Percentiles rank a stretch among this genome's conserved stretches.
These are phyloP conservation scores for Teunomyces stri DNA, from an alignment of 805 yeast genomes.

Conservation along the genomic window DNA sequence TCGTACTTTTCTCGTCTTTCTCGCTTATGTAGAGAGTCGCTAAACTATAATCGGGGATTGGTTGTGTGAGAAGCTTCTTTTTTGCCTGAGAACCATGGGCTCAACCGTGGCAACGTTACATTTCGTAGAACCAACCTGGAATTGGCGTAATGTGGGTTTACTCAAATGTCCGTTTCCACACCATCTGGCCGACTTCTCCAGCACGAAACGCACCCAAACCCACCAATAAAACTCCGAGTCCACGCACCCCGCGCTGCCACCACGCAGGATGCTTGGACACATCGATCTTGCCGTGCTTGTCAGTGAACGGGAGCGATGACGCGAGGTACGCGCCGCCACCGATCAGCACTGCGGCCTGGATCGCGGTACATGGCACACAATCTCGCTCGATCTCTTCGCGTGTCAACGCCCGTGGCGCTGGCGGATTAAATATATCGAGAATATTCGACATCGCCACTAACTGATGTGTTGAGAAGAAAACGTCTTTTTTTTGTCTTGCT, in stretches of 20 bases:
- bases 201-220: conserved; percentile 62
- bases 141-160: too few relatives aligned
- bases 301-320: conserved; percentile 53
- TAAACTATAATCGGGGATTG: not conserved
- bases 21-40: not conserved
- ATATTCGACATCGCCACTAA: conserved; percentile 43
- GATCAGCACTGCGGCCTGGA: conserved; percentile 57
- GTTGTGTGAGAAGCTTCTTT: not conserved
- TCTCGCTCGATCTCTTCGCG: conserved; percentile 44
- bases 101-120: not conserved
- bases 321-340: conserved; percentile 64
- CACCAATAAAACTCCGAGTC: conserved; percentile 53
- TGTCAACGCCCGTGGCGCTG: conserved; percentile 40
- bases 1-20: not conserved
- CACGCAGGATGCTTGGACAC: conserved; percentile 45
- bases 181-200: conserved; percentile 45
- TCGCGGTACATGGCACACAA: conserved; percentile 68
- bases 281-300: conserved; percentile 39
- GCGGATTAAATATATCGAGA: conserved; percentile 50
- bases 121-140: not conserved
- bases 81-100: too few relatives aligned
- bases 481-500: not conserved
- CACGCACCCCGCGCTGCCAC: conserved; percentile 60
- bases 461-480: too few relatives aligned
- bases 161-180: conserved; percentile 7